These are phyloP conservation scores for Colletotrichum australisinense DNA, from an alignment of 2,329 filamentous ascomycete genomes.

Conservation along the genomic window DNA sequence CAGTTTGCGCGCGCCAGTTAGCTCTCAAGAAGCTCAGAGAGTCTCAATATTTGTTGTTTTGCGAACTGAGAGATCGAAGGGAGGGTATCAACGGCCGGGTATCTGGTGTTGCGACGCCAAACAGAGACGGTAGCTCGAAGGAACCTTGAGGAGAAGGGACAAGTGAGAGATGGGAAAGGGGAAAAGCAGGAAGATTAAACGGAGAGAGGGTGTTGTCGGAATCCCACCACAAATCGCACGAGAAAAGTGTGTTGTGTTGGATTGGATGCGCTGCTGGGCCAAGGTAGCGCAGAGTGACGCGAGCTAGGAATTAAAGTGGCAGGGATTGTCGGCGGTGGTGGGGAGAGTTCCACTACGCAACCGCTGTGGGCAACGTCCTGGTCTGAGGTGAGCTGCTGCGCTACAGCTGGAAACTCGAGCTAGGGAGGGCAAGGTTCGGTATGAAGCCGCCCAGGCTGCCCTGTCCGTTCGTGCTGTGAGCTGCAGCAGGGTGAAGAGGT, in stretches of 20 bases:
- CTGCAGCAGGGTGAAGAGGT: conserved; percentile 9
- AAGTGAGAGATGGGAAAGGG: not conserved
- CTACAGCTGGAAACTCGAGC: not conserved
- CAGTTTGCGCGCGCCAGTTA: conserved; percentile 21
- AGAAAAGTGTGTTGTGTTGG: conserved; percentile 27
- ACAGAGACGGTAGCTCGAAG: not conserved
- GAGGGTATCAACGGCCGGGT: conserved; percentile 17
- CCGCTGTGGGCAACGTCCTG: conserved; percentile 12
- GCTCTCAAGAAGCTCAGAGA: conserved; percentile 10
- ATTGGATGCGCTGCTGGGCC: conserved; percentile 27
- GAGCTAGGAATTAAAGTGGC: conserved; percentile 27
- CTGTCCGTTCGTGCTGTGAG: not conserved
- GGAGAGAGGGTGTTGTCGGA: conserved; percentile 28
- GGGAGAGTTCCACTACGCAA: conserved; percentile 15
- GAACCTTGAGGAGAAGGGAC: not conserved
- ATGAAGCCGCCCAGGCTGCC: not conserved
- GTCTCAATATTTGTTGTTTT: not conserved
- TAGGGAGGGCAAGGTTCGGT: not conserved
- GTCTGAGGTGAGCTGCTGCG: not conserved
- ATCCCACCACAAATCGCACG: conserved; percentile 25
- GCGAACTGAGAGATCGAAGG: conserved; percentile 3
- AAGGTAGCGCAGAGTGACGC: conserved; percentile 25
- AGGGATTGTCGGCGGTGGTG: conserved; percentile 25
- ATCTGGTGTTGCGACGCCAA: conserved; percentile 12
- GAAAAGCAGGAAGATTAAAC: not conserved